A percentile compares a stretch with the other conserved stretches of the same genome.
Conservation (phyloP, 2,329 filamentous ascomycete species). For the Chalaropsis thielavioides region DNA sequence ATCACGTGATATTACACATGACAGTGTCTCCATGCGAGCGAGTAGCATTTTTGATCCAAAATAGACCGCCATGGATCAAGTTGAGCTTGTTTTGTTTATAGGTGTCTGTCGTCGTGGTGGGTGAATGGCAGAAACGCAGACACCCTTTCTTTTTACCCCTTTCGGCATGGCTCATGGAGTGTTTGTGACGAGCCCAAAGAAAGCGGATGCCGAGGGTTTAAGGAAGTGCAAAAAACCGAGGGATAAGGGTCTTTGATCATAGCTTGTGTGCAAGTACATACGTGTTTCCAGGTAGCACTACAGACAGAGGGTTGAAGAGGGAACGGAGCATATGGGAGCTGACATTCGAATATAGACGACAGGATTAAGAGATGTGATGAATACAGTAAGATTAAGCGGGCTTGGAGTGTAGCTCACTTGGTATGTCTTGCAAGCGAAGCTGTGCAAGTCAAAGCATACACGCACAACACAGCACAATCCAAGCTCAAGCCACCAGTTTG, state of each 20-base stretch:
- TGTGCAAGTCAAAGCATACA: background rate
- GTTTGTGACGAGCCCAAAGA: background rate
- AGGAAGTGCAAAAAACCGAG: background rate
- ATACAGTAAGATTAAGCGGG: slow-evolving; percentile 2
- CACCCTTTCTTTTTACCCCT: slow-evolving; percentile 6
- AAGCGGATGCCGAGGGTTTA: background rate
- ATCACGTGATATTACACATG: background rate
- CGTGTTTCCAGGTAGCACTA: background rate
- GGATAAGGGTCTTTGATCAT: background rate
- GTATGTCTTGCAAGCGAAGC: background rate
- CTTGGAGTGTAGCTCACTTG: background rate
- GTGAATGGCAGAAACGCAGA: slow-evolving; percentile 1
- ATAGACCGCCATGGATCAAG: background rate
- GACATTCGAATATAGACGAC: background rate
- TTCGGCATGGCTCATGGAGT: background rate
- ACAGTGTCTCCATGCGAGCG: background rate
- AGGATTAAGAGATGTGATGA: background rate
- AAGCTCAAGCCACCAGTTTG: background rate
- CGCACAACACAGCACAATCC: background rate
- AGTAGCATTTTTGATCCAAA: background rate
- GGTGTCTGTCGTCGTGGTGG: background rate
- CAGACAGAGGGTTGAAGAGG: background rate
- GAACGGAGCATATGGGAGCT: background rate
- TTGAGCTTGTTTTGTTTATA: background rate
- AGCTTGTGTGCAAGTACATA: background rate